A percentile compares a stretch with the other conserved stretches of the same genome.
These are phyloP conservation scores for Huntiella decipiens DNA, from an alignment of 2,329 filamentous ascomycete species.

Conservation along the genomic window DNA sequence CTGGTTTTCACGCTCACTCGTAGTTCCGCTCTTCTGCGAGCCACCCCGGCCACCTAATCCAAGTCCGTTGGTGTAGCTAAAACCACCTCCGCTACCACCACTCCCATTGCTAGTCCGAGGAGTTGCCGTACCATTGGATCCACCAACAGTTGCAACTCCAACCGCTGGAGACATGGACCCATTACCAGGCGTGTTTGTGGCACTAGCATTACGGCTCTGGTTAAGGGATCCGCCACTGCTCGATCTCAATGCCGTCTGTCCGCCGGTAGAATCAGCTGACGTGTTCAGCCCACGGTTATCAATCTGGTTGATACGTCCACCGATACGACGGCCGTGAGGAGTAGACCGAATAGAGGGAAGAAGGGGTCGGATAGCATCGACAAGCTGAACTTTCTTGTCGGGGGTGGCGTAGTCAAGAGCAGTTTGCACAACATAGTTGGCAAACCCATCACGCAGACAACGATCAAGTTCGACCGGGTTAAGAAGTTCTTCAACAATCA, in stretches of 20 bases:
- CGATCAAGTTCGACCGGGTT: constrained; percentile 60
- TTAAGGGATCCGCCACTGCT: constrained; percentile 11
- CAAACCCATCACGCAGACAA: constrained; percentile 78
- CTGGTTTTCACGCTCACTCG: constrained; percentile 17
- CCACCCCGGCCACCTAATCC: constrained; percentile 1
- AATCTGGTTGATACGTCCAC: constrained; percentile 59
- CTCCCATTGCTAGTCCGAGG: constrained; percentile 4
- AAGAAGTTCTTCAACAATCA: constrained; percentile 71
- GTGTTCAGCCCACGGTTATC: constrained; percentile 32
- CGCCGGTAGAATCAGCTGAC: constrained; percentile 32
- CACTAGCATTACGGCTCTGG: constrained; percentile 4
- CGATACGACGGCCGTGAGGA: constrained; percentile 84
- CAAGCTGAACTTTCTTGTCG: constrained; percentile 52
- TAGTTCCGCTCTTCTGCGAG: not conserved
- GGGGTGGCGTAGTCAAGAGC: constrained; percentile 70
- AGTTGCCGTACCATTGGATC: constrained; percentile 7
- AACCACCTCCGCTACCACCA: not conserved
- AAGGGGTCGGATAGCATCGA: constrained; percentile 71
- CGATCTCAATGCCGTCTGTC: constrained; percentile 29
- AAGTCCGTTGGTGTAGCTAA: constrained; percentile 9
- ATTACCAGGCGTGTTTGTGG: constrained; percentile 3
- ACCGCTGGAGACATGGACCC: constrained; percentile 8
- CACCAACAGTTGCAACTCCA: constrained; percentile 3
- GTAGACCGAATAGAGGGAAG: constrained; percentile 73
- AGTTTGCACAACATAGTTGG: constrained; percentile 97